Percentiles rank a stretch among this genome's conserved stretches.
phyloP scores from a whole-genome alignment of 768 basidiomycete species.

The Xerocomellus chrysenteron region DNA sequence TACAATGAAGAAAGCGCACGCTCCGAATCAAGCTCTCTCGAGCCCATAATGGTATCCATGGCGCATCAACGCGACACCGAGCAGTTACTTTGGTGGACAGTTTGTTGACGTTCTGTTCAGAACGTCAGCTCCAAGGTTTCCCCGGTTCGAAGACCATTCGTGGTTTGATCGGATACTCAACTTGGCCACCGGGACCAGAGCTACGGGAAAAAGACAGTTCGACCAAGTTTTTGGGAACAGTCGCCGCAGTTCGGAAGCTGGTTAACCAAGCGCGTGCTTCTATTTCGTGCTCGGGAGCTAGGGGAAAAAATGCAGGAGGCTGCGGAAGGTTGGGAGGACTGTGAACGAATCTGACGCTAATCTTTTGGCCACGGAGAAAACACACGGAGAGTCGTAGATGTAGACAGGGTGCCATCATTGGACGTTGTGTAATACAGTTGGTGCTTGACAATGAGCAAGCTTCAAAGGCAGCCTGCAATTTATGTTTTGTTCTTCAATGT shows the following conservation, averaged over 20 bases:
- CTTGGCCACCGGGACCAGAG: slow-evolving; percentile 86
- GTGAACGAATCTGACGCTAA: slow-evolving; percentile 1
- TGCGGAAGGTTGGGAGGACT: slow-evolving; percentile 36
- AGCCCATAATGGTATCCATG: slow-evolving; percentile 76
- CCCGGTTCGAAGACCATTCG: neutral
- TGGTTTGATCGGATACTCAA: slow-evolving; percentile 28
- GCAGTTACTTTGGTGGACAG: slow-evolving; percentile 80
- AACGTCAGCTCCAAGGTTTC: neutral
- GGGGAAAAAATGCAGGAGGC: slow-evolving; percentile 41
- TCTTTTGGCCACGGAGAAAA: neutral
- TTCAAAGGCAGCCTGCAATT: no score
- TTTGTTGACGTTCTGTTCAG: slow-evolving; percentile 79
- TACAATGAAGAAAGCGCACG: slow-evolving; percentile 37
- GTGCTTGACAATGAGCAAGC: no score
- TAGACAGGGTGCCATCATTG: neutral
- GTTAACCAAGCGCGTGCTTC: slow-evolving; percentile 55
- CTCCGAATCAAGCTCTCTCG: slow-evolving; percentile 43
- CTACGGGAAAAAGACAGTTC: slow-evolving; percentile 72
- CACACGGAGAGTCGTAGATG: neutral
- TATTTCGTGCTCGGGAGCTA: slow-evolving; percentile 49
- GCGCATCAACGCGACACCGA: slow-evolving; percentile 53
- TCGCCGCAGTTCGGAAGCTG: slow-evolving; percentile 39
- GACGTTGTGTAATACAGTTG: no score
- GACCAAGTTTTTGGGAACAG: slow-evolving; percentile 37
- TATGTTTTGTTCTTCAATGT: no score